phyloP scores from a whole-genome alignment of 176 grass and related monocot species.

The Rhynchospora pubera region DNA sequence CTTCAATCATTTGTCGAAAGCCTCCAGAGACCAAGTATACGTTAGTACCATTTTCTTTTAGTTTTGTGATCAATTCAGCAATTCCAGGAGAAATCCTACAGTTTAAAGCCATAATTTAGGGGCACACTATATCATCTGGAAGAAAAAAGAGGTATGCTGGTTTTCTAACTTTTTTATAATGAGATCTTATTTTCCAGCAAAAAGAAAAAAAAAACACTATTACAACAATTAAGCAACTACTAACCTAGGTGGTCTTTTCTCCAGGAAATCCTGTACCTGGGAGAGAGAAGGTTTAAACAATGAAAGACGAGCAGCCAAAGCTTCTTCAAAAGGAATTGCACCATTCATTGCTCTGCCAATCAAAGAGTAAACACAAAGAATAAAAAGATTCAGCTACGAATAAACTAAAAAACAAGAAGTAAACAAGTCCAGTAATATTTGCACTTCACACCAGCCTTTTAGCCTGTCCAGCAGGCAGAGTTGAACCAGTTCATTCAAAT shows the following conservation, averaged over 20 bases:
- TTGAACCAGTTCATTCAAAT: not conserved
- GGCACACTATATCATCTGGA: not conserved
- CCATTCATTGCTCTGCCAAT: constrained; percentile 80
- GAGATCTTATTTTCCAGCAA: not conserved
- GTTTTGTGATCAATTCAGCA: constrained; percentile 54
- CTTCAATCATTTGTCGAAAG: constrained; percentile 93
- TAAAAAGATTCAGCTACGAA: not conserved
- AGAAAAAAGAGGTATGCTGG: not conserved
- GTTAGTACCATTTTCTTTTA: constrained; percentile 59
- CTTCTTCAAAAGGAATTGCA: constrained; percentile 79
- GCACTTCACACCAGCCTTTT: not conserved
- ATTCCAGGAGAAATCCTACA: constrained; percentile 89
- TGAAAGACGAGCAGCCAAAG: constrained; percentile 67
- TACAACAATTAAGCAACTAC: not conserved
- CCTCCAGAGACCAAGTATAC: constrained; percentile 92
- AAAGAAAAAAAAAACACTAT: not conserved
- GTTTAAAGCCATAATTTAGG: not conserved
- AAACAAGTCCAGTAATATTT: not conserved
- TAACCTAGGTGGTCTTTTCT: constrained; percentile 80
- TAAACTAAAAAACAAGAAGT: not conserved
- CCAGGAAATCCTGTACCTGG: constrained; percentile 55
- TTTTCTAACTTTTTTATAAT: not conserved
- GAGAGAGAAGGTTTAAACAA: constrained; percentile 74
- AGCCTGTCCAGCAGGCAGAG: not conserved
- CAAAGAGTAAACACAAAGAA: constrained; percentile 10